A percentile compares a stretch with the other conserved stretches of the same genome.
These are phyloP conservation scores for Gracilaria gracilis DNA, from an alignment of 23 red algal species.

Conservation along the genomic window DNA sequence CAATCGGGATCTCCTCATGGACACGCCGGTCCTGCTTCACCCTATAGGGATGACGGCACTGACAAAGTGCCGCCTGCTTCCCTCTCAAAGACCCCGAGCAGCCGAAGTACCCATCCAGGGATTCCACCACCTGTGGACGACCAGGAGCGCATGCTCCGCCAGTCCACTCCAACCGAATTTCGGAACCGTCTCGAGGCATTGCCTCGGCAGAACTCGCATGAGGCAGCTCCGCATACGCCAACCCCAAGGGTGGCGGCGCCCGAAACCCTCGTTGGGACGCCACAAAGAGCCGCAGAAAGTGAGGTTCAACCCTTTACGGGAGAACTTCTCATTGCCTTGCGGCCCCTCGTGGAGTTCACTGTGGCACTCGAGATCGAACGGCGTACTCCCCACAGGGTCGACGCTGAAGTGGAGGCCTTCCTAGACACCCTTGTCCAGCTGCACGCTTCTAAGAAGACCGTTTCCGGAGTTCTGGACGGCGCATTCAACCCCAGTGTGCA, in stretches of 20 bases:
- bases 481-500: neutral
- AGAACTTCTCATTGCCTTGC: neutral
- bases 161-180: constrained; percentile 16
- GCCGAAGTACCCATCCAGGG: neutral
- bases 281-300: neutral
- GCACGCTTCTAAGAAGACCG: neutral
- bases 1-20: neutral
- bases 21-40: neutral
- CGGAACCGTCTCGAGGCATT: neutral
- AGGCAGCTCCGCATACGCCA: neutral
- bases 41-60: neutral
- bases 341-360: neutral
- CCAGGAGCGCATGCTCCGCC: neutral
- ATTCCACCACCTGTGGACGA: neutral
- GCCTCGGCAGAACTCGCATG: neutral
- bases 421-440: neutral
- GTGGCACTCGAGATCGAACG: neutral
- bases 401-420: neutral
- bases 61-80: neutral
- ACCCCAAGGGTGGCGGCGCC: neutral
- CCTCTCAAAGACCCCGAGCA: neutral
- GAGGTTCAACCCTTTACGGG: neutral
- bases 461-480: neutral
- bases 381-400: neutral
- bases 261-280: neutral